Conservation (phyloP, 2,329 filamentous ascomycete genomes). For the Ophiostoma australiae region DNA sequence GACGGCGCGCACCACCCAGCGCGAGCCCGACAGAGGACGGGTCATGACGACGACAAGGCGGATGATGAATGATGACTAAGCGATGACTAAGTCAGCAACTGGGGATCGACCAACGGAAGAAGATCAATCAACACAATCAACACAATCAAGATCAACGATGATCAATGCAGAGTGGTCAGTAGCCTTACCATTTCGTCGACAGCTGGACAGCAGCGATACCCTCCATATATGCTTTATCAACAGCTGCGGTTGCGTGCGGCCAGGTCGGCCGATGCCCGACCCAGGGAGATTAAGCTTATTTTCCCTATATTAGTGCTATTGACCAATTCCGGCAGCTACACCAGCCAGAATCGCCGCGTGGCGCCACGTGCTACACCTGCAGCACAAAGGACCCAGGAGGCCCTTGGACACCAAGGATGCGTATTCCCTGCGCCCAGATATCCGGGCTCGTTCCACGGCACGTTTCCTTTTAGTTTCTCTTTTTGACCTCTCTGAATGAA, state of each 20-base stretch:
- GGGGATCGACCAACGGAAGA: background rate
- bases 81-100: background rate
- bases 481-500: background rate
- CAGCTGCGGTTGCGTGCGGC: background rate
- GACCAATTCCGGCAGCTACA: constrained; percentile 10
- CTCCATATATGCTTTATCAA: background rate
- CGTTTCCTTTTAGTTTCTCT: background rate
- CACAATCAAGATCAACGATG: background rate
- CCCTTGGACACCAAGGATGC: background rate
- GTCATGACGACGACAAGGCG: too few relatives aligned
- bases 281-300: constrained; percentile 1
- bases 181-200: background rate
- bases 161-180: too few relatives aligned
- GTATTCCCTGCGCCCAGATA: background rate
- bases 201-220: background rate
- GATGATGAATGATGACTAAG: background rate
- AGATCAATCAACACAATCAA: background rate
- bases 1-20: constrained; percentile 23
- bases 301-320: background rate
- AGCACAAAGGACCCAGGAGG: background rate
- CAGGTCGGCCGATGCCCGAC: background rate
- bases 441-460: background rate
- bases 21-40: background rate
- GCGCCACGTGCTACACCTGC: constrained; percentile 5
- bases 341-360: constrained; percentile 1